A percentile compares a stretch with the other conserved stretches of the same genome.
Evolutionary conservation across 2,329 filamentous ascomycete species (phyloP).

Genomic region (Fusarium sp.): DNA sequence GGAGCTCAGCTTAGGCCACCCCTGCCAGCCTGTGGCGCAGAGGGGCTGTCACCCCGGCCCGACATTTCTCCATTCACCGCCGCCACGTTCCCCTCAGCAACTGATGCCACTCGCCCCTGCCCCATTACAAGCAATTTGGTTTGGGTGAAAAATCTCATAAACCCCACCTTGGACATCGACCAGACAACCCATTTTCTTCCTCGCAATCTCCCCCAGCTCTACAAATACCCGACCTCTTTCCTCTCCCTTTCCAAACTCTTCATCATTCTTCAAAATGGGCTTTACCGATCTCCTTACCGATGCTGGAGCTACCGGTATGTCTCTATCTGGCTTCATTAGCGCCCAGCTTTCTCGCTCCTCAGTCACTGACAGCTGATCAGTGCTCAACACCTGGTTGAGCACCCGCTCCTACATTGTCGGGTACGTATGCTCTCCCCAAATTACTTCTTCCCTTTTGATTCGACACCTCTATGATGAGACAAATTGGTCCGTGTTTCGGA

Average conservation of each 20-base stretch:
- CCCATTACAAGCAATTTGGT: conserved; percentile 42
- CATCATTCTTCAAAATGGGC: conserved; percentile 68
- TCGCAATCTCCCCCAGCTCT: conserved; percentile 45
- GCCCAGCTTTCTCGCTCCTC: conserved; percentile 42
- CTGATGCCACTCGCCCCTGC: conserved; percentile 30
- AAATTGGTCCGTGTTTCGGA: conserved; percentile 97
- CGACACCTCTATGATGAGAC: conserved; percentile 73
- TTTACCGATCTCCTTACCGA: conserved; percentile 77
- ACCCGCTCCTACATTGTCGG: conserved; percentile 86
- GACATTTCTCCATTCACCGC: conserved; percentile 30
- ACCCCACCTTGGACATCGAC: conserved; percentile 56
- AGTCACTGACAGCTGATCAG: conserved; percentile 58
- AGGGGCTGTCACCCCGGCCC: conserved; percentile 11
- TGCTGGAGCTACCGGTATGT: conserved; percentile 66
- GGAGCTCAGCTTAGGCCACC: conserved; percentile 28
- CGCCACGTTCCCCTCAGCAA: conserved; percentile 39
- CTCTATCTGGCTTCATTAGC: conserved; percentile 41
- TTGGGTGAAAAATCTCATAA: conserved; percentile 55
- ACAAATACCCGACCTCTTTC: conserved; percentile 44
- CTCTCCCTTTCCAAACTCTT: conserved; percentile 40
- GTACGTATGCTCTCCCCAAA: conserved; percentile 66
- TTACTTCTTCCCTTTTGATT: background rate
- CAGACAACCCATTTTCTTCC: conserved; percentile 52
- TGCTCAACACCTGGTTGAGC: conserved; percentile 79
- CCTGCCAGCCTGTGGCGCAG: conserved; percentile 8